Evolutionary conservation across 1,284 basidiomycete species (phyloP), one percentile per base, ranked within the genome.

Genomic region (Mycocalia duriaeana): DNA sequence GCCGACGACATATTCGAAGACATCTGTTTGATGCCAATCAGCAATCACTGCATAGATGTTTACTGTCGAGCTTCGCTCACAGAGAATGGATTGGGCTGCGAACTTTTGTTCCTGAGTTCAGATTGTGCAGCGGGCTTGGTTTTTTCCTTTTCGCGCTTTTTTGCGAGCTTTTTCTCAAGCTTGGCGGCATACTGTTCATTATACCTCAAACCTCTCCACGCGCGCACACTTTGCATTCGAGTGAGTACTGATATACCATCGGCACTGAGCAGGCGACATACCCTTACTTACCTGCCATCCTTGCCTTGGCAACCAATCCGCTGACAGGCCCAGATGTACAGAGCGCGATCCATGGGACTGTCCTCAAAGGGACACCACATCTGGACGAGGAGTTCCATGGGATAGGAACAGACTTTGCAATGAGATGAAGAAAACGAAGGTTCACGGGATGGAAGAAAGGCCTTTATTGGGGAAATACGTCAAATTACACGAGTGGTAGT

Each of bases 301-400:
- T 84, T 82, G 49, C 75, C 71, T 60, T 92, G 89, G 65, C 89
- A 92, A 18, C 68, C 61, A 5, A 75, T 65, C 22, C 74, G 71
- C 3, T 84, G 70, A 57, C 89, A 92, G 11, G 79, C 89, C 83
- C 89, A 92, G 16, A 91, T 72, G 58, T 91, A 91, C 44, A 91
- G 65, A 1, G 81, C 84, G 44, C 90, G 75, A 59, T 92, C 89
- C 73, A 85, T 82, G 6, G 83, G 77, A 54, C 88, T 92, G 31
- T 82, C 72, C 59, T 91, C 85, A 54, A 91, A 81, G 0, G 90
- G 90, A 63, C 87, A 91, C 86, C 89, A 91, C 56, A 92, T 75
- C 55, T 92, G 89, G 11, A 88, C 72, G 25, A 92, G 74, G 20
- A 92, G 73, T 53, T 89, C 81, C 85, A 87, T 91, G 0, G 83